Evolutionary conservation across 2,329 filamentous ascomycete genomes (phyloP).

Genomic region (Trichoderma brevicompactum): DNA sequence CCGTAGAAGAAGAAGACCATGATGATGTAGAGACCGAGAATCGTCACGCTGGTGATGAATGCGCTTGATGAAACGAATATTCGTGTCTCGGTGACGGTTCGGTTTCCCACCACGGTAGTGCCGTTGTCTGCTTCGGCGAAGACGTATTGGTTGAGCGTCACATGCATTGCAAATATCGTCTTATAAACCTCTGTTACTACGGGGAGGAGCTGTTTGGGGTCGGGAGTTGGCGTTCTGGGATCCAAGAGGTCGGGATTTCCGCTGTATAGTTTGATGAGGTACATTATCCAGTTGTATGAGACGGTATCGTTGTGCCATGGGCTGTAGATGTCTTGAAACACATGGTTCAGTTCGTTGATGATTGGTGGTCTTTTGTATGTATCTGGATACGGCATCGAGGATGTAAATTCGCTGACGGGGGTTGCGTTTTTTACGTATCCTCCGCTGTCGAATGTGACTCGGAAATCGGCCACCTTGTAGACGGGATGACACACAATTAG

Average conservation of each 20-base stretch:
- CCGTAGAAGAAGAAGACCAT: conserved; percentile 51
- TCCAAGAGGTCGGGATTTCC: conserved; percentile 44
- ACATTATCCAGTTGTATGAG: conserved; percentile 51
- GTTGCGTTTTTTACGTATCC: conserved; percentile 36
- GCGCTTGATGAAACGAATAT: conserved; percentile 55
- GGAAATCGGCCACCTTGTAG: conserved; percentile 42
- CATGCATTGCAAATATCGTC: too few species aligned
- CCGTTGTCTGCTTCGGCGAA: too few species aligned
- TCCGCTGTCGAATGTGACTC: conserved; percentile 37
- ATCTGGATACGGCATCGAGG: neutral
- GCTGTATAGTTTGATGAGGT: conserved; percentile 44
- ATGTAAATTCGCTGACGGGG: conserved; percentile 21
- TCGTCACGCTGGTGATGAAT: conserved; percentile 49
- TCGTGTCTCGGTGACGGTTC: conserved; percentile 40
- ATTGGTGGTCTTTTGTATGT: neutral
- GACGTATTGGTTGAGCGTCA: conserved; percentile 42
- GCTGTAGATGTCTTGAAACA: neutral
- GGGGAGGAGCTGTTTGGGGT: conserved; percentile 28
- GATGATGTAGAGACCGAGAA: conserved; percentile 51
- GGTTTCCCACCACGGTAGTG: too few species aligned
- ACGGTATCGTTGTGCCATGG: conserved; percentile 55
- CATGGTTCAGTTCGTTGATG: neutral
- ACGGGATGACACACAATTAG: conserved; percentile 36
- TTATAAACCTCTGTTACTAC: too few species aligned
- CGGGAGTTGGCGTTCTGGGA: conserved; percentile 32